A percentile compares a stretch with the other conserved stretches of the same genome.
These are phyloP conservation scores for Malus sylvestris DNA, from an alignment of 306 rosid species.

Conservation along the genomic window DNA sequence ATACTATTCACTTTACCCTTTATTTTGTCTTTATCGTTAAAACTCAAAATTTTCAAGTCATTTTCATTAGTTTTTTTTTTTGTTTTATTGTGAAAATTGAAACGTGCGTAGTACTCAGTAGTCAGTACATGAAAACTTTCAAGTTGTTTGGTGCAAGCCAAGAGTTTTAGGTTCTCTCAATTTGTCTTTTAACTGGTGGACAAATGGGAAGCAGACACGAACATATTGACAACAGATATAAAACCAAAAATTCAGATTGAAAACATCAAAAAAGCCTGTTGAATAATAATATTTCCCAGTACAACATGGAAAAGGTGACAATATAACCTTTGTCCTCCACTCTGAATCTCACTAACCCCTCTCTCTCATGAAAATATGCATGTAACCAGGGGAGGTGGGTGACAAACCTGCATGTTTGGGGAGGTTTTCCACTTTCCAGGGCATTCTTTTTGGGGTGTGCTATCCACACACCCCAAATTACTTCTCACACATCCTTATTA, in stretches of 20 bases:
- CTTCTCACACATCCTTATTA: too few species aligned
- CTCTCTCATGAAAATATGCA: neutral
- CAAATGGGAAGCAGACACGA: slow-evolving; percentile 46
- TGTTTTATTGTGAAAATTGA: slow-evolving; percentile 11
- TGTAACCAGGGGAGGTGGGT: neutral
- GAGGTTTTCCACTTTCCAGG: neutral
- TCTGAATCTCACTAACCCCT: neutral
- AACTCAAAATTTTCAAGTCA: too few species aligned
- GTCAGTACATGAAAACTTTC: slow-evolving; percentile 15
- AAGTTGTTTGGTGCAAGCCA: slow-evolving; percentile 19
- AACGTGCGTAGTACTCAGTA: neutral
- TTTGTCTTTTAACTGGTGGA: slow-evolving; percentile 56
- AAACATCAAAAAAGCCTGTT: neutral
- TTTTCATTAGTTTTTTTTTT: neutral
- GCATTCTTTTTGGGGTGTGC: neutral
- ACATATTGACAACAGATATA: slow-evolving; percentile 42
- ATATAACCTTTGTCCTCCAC: slow-evolving; percentile 14
- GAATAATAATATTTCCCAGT: neutral
- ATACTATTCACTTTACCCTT: too few species aligned
- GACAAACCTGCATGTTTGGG: neutral
- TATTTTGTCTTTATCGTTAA: too few species aligned
- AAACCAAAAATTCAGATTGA: slow-evolving; percentile 17
- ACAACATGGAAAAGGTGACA: slow-evolving; percentile 30
- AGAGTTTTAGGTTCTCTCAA: slow-evolving; percentile 26
- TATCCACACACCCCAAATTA: too few species aligned